Conservation (phyloP, 202 grass and related monocot species). For the Setaria viridis region DNA sequence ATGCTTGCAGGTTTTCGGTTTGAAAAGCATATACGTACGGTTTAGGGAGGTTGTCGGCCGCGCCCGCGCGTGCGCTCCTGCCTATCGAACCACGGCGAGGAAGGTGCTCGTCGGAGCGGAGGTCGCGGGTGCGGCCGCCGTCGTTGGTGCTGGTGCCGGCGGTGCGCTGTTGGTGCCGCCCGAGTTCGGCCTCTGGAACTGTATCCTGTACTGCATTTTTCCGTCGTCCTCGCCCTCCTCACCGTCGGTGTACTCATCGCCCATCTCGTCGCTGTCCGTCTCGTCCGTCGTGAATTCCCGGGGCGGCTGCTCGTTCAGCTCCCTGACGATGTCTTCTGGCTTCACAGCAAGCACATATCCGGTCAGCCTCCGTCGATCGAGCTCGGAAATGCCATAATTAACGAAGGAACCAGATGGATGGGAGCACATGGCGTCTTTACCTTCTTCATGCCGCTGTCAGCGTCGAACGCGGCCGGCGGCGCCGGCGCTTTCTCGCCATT, state of each 20-base stretch:
- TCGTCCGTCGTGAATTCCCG: conserved; percentile 63
- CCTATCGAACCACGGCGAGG: conserved; percentile 87
- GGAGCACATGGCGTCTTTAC: conserved; percentile 49
- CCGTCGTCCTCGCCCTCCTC: conserved; percentile 65
- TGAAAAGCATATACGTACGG: conserved; percentile 24
- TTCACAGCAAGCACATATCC: conserved; percentile 60
- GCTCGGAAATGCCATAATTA: neutral
- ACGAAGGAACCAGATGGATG: neutral
- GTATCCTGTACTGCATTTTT: conserved; percentile 86
- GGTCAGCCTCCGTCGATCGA: conserved; percentile 48
- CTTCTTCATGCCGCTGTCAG: conserved; percentile 52
- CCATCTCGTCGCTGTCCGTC: conserved; percentile 70
- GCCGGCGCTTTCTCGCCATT: conserved; percentile 60
- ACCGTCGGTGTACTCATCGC: conserved; percentile 71
- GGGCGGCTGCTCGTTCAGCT: conserved; percentile 61
- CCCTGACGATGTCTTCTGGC: conserved; percentile 91
- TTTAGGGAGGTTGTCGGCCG: neutral
- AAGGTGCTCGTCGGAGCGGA: conserved; percentile 69
- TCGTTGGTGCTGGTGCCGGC: neutral
- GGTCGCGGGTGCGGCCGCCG: conserved; percentile 40
- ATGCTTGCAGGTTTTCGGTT: conserved; percentile 25
- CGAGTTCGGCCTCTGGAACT: conserved; percentile 74
- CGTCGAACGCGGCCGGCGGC: conserved; percentile 42
- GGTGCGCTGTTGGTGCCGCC: conserved; percentile 41
- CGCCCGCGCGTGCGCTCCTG: neutral